Evolutionary conservation across 2,329 filamentous ascomycete species (phyloP).

Genomic region (Ophiosphaerella korrae): DNA sequence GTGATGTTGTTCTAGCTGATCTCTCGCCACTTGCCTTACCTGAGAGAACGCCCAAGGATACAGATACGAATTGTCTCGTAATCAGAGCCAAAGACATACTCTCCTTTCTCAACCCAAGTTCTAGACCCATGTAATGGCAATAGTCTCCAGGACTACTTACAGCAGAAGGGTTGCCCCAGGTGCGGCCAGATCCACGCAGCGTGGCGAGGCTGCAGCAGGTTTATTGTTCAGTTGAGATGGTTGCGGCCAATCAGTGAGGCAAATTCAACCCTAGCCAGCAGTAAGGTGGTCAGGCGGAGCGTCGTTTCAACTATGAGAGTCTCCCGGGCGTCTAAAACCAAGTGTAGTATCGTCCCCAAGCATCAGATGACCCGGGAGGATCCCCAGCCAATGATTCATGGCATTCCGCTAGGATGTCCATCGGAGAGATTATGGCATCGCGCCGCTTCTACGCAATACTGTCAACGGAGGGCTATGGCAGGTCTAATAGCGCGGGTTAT

Average conservation of each 20-base stretch:
- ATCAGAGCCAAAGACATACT: neutral
- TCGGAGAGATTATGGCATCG: neutral
- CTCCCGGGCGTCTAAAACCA: constrained; percentile 22
- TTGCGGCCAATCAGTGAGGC: constrained; percentile 30
- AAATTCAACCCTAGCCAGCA: constrained; percentile 9
- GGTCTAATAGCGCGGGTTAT: neutral
- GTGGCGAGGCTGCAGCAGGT: constrained; percentile 32
- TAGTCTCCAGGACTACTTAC: constrained; percentile 3
- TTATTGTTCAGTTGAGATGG: constrained; percentile 18
- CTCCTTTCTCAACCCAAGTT: neutral
- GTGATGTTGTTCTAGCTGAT: neutral
- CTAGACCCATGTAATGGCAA: constrained; percentile 3
- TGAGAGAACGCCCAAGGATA: neutral
- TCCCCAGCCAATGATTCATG: constrained; percentile 17
- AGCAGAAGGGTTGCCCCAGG: constrained; percentile 10
- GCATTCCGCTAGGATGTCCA: constrained; percentile 2
- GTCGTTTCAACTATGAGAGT: constrained; percentile 15
- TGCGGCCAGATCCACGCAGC: constrained; percentile 14
- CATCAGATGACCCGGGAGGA: constrained; percentile 38
- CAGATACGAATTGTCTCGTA: neutral
- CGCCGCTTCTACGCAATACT: neutral
- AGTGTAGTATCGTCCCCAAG: constrained; percentile 25
- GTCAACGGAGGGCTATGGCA: neutral
- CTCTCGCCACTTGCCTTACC: neutral
- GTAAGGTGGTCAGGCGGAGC: constrained; percentile 33